Evolutionary conservation across 2,329 filamentous ascomycete species (phyloP).

Genomic region (Ceratocystis albifundus): DNA sequence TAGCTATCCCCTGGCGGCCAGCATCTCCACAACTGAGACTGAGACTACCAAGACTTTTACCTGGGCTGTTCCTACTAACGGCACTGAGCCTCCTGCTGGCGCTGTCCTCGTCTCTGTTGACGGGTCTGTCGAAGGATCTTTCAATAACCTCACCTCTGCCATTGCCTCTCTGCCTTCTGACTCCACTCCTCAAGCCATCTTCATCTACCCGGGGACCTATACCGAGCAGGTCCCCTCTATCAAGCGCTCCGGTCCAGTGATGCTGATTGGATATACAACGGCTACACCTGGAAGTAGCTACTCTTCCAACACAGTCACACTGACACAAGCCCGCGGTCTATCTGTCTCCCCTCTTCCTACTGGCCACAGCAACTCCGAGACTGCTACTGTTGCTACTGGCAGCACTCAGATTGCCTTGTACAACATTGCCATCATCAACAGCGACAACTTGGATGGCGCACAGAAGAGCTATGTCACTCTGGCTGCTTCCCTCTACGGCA

Average conservation of each 20-base stretch:
- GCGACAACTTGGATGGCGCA: slow-evolving; percentile 34
- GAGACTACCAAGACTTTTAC: background rate
- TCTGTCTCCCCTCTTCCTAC: slow-evolving; percentile 28
- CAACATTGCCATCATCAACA: slow-evolving; percentile 46
- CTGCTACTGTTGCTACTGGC: slow-evolving; percentile 36
- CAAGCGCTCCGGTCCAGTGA: slow-evolving; percentile 38
- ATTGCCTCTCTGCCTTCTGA: slow-evolving; percentile 25
- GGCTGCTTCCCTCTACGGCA: slow-evolving; percentile 19
- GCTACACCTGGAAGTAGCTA: slow-evolving; percentile 38
- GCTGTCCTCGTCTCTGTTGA: slow-evolving; percentile 34
- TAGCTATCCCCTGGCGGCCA: slow-evolving; percentile 28
- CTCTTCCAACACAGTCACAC: slow-evolving; percentile 45
- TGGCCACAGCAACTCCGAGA: slow-evolving; percentile 41
- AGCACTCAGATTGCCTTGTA: slow-evolving; percentile 46
- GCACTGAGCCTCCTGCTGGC: slow-evolving; percentile 32
- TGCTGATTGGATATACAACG: slow-evolving; percentile 48
- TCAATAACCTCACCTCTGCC: slow-evolving; percentile 28
- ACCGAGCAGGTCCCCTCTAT: slow-evolving; percentile 47
- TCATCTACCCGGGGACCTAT: slow-evolving; percentile 41
- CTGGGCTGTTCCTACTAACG: slow-evolving; percentile 30
- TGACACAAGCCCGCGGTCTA: slow-evolving; percentile 30
- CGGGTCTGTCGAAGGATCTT: slow-evolving; percentile 27
- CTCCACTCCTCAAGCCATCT: slow-evolving; percentile 29
- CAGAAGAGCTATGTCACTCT: slow-evolving; percentile 40
- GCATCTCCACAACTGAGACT: slow-evolving; percentile 17